These are phyloP conservation scores for Chloris gayana DNA, from an alignment of 176 grass and related monocot species.

Conservation along the genomic window DNA sequence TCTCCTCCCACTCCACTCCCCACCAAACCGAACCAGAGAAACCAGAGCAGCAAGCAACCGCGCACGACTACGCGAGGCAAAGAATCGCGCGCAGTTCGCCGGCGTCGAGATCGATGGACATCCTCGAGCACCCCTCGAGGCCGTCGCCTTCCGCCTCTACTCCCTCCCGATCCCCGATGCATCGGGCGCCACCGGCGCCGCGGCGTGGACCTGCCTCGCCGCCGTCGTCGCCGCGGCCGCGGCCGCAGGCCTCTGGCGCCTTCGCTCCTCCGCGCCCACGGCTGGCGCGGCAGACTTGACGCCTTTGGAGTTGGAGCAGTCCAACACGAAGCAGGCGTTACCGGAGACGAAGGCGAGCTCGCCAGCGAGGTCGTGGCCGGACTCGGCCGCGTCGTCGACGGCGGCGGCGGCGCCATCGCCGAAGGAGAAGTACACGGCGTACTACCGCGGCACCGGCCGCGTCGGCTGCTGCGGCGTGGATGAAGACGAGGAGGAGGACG, in stretches of 20 bases:
- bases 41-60: conserved; percentile 27
- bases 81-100: background rate
- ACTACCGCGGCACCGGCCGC: conserved; percentile 39
- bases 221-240: conserved; percentile 57
- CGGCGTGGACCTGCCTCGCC: conserved; percentile 59
- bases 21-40: background rate
- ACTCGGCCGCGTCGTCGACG: background rate
- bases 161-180: conserved; percentile 48
- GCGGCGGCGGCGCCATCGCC: conserved; percentile 27
- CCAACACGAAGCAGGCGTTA: background rate
- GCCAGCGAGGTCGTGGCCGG: background rate
- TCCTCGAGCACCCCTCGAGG: conserved; percentile 69
- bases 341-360: background rate
- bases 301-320: background rate
- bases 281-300: background rate
- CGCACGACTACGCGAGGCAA: background rate
- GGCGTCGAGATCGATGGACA: conserved; percentile 52
- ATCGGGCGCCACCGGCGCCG: conserved; percentile 28
- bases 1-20: background rate
- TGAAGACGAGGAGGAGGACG: background rate
- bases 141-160: conserved; percentile 59
- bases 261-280: conserved; percentile 29
- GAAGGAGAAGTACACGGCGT: conserved; percentile 68
- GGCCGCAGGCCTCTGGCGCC: conserved; percentile 68
- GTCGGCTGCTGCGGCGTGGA: conserved; percentile 45